Evolutionary conservation across 768 basidiomycete species (phyloP).

Genomic region (Solioccasus polychromus): DNA sequence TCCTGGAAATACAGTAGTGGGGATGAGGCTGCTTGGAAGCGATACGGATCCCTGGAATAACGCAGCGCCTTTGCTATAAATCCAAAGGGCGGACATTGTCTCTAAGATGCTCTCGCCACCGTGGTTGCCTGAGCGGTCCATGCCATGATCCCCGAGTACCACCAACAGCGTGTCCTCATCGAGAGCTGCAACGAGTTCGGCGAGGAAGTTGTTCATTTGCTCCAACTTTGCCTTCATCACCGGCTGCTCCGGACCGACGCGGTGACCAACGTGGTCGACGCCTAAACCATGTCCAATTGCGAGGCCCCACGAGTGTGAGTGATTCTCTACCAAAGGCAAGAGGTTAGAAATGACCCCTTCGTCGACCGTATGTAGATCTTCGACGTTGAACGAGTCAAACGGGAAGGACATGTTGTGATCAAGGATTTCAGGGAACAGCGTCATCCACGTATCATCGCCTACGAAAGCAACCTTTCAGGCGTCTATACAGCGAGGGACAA

Average conservation of each 20-base stretch:
- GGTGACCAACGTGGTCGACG: slow-evolving; percentile 94
- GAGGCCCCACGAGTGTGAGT: slow-evolving; percentile 69
- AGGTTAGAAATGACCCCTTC: slow-evolving; percentile 83
- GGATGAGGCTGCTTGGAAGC: slow-evolving; percentile 52
- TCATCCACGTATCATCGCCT: slow-evolving; percentile 97
- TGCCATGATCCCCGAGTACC: slow-evolving; percentile 94
- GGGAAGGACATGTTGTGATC: slow-evolving; percentile 71
- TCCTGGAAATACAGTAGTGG: slow-evolving; percentile 59
- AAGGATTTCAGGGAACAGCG: slow-evolving; percentile 79
- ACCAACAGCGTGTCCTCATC: slow-evolving; percentile 90
- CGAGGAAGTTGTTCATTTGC: slow-evolving; percentile 84
- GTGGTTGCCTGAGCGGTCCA: slow-evolving; percentile 93
- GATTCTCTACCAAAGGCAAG: slow-evolving; percentile 67
- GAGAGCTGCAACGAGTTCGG: slow-evolving; percentile 64
- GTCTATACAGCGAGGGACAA: slow-evolving; percentile 1
- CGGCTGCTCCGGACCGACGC: slow-evolving; percentile 86
- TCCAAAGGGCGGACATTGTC: slow-evolving; percentile 83
- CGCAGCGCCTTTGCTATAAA: slow-evolving; percentile 77
- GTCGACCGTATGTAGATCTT: slow-evolving; percentile 95
- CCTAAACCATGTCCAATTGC: slow-evolving; percentile 92
- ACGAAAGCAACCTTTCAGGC: slow-evolving; percentile 71
- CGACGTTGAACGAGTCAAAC: slow-evolving; percentile 97
- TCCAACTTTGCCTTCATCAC: slow-evolving; percentile 81
- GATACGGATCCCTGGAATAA: slow-evolving; percentile 36
- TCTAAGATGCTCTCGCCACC: slow-evolving; percentile 89